Base-by-base conservation (phyloP, 495 filamentous ascomycete species). In the Ascobolus immersus region DNA sequence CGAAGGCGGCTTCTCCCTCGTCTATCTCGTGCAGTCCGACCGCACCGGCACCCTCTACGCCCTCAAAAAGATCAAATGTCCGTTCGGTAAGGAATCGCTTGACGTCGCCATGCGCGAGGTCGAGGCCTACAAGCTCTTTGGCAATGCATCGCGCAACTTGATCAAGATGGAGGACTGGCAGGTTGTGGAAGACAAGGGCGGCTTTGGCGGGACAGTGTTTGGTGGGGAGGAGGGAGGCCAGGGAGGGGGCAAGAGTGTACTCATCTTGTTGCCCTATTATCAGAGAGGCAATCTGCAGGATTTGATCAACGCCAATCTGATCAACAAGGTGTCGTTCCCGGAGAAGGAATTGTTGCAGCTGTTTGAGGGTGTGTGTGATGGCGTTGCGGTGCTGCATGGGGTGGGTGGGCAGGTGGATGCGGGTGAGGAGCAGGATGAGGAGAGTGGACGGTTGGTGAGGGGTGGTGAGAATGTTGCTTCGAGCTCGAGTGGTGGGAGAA, bases 1-100 rank as follows among this genome's bases (percentile, higher is more conserved):
- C 47, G 86, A 93, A 69, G 84, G 84, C 52, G 84, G 86, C 38
- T 96, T 94, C 62, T 86, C 77, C 42, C 94, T 94, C 52, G 86
- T 96, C 39, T 96, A 96, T 55, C 76, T 96, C 34, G 86, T 96
- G 20, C 77, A 93, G 64, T 79, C 89, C 48, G 82, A 73, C 27
- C 58, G 63, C 20, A 73, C 65, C 32, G 71, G 74, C 15, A 66
- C 77, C 39, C 64, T 93, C 25, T 90, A 82, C 56, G 86, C 86
- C 5, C 67, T 96, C 21, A 96, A 96, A 56, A 94, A 94, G 58
- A 96, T 96, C 49, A 71, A 84, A 44, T 96, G 44, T 57, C 86
- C 86, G 10, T 93, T 96, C 49, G 86, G 86, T 41, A 73, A 82
- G 52, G 86, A 96, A 58, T 90, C 79, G 22, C 86, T 96, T 40